Base-by-base conservation (phyloP, 768 basidiomycete species). In the Leccinum rimulosum region DNA sequence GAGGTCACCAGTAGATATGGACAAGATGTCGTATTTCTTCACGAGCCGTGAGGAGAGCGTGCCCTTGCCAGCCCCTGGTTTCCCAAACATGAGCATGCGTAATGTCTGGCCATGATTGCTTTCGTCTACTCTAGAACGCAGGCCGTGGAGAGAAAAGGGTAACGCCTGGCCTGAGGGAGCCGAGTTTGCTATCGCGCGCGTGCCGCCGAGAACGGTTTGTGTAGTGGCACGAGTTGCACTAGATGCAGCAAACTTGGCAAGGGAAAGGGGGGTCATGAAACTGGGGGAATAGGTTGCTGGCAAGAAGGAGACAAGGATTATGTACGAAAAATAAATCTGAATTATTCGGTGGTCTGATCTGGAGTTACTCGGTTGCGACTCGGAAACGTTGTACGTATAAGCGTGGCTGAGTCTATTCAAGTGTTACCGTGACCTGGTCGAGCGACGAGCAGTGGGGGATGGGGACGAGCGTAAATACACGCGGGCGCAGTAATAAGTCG, bases 1-100 rank as follows among this genome's bases (percentile, higher is more conserved):
- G 40, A 95, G 76, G 70, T 97, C 94, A 9, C 93, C 94, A 2
- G 90, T 89, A 8, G 90, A 93, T 52, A 95, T 74, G 8, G 86
- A 82, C 47, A 87, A 65, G 54, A 95, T 83, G 67, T 92, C 86
- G 70, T 91, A 94, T 71, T 91, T 90, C 62, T 85, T 81, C 58
- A 91, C 84, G 30, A 96, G 81, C 47, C 88, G 82, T 15, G 82
- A 79, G 2, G 89, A 81, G 45, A 95, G 80, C 0, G 94, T 96
- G 35, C 94, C 94, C 77, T 96, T 91, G 57, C 89, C 89, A 50
- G 88, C 84, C 28, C 89, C 89, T 2, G 81, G 82, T 68, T 84
- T 84, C 8, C 82, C 82, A 64, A 84, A 84, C 75, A 84, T 78
- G 60, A 84, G 69, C 80, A 84, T 82, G 11, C 82, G 74, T 52